phyloP scores from a whole-genome alignment of 192 early-diverging fungal species.

The Backusella sp. region DNA sequence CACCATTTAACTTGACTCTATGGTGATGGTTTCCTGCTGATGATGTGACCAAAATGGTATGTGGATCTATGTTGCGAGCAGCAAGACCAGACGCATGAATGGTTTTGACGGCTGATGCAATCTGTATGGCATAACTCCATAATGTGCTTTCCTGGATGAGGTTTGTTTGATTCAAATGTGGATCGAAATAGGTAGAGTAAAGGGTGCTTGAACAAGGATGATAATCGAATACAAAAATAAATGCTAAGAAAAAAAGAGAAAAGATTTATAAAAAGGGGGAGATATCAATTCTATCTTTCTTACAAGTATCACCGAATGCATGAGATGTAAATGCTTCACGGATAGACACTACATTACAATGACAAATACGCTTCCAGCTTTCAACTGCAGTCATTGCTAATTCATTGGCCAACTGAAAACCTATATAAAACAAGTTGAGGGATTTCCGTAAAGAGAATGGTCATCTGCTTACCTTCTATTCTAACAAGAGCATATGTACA shows the following conservation, averaged over 20 bases:
- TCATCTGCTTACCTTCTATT: slow-evolving; percentile 63
- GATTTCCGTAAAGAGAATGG: neutral
- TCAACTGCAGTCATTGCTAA: slow-evolving; percentile 81
- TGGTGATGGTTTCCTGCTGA: slow-evolving; percentile 43
- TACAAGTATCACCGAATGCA: slow-evolving; percentile 82
- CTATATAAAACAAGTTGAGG: slow-evolving; percentile 18
- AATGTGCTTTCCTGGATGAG: slow-evolving; percentile 62
- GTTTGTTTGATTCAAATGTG: slow-evolving; percentile 18
- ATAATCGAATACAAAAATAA: slow-evolving; percentile 95
- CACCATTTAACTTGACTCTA: slow-evolving; percentile 65
- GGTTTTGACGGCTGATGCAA: slow-evolving; percentile 71
- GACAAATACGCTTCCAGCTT: slow-evolving; percentile 76
- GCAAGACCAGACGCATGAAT: slow-evolving; percentile 85
- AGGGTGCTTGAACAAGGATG: slow-evolving; percentile 79
- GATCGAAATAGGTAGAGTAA: slow-evolving; percentile 59
- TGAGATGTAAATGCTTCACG: slow-evolving; percentile 93
- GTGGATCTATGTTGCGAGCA: slow-evolving; percentile 71
- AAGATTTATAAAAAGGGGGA: neutral
- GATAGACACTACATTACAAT: slow-evolving; percentile 81
- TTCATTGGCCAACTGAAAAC: slow-evolving; percentile 74
- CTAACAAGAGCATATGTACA: slow-evolving; percentile 77
- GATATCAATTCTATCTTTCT: too few species aligned
- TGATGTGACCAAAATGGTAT: slow-evolving; percentile 72
- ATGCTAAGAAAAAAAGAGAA: slow-evolving; percentile 43
- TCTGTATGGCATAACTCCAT: slow-evolving; percentile 79